phyloP scores from a whole-genome alignment of 805 yeast species.

The Zygotorulaspora danielsina region DNA sequence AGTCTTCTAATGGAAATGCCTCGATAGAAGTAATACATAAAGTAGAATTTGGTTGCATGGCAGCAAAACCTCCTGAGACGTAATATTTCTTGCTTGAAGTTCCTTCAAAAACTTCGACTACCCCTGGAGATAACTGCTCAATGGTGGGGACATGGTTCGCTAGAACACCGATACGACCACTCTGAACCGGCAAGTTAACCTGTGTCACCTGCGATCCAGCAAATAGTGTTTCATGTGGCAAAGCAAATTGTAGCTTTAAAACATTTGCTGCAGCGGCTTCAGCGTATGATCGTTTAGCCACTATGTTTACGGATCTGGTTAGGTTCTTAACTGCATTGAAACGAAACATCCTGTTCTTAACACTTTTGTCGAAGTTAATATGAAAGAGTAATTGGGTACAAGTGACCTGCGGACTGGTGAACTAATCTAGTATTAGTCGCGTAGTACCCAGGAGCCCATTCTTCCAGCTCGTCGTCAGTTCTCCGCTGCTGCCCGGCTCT shows the following conservation, averaged over 20 bases:
- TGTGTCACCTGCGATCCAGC: conserved; percentile 50
- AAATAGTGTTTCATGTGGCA: conserved; percentile 75
- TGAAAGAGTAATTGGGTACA: too few relatives aligned
- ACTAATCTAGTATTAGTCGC: not conserved
- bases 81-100: conserved; percentile 75
- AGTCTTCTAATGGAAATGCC: conserved; percentile 87
- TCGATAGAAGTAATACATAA: conserved; percentile 90
- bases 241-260: conserved; percentile 81
- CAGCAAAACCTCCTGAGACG: conserved; percentile 94
- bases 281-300: conserved; percentile 82
- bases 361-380: too few relatives aligned
- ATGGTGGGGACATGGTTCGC: conserved; percentile 97
- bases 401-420: not conserved
- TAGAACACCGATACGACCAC: conserved; percentile 94
- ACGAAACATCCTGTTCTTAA: conserved; percentile 26
- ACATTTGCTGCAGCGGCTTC: conserved; percentile 68
- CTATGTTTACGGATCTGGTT: conserved; percentile 42
- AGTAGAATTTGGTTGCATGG: conserved; percentile 91
- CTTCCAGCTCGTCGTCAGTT: not conserved
- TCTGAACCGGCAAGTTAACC: conserved; percentile 92
- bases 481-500: too few relatives aligned
- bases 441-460: not conserved
- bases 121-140: conserved; percentile 94
- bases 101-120: conserved; percentile 83
- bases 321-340: conserved; percentile 20